Base-by-base conservation (phyloP, 495 filamentous ascomycete species). In the Neurospora africana region DNA sequence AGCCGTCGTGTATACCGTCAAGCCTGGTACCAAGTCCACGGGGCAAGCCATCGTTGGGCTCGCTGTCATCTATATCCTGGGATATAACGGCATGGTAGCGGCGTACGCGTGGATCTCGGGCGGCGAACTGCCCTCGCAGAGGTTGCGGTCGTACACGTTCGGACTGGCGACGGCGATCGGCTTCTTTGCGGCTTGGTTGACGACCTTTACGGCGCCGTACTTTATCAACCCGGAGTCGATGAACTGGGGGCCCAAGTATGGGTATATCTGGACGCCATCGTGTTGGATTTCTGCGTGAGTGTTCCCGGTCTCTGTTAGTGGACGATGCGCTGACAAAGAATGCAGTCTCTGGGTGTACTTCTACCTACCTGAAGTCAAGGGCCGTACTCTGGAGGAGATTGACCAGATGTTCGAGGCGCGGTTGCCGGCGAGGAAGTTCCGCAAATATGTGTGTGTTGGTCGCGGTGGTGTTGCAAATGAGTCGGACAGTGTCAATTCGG, bases 201-300 rank as follows among this genome's bases (percentile, higher is more conserved):
- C 84, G 3, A 87, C 86, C 3, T 89, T 89, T 69, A 88, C 87
- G 0, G 85, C 86, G 8, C 84, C 88, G 23, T 89, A 90, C 73
- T 89, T 90, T 73, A 89, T 90, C 76, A 89, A 89, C 70, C 87
- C 88, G 0, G 78, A 78, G 39, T 77, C 83, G 13, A 72, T 89
- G 17, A 83, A 85, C 71, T 90, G 86, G 87, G 87, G 87, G 3
- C 85, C 85, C 9, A 87, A 83, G 73, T 86, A 86, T 53, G 85
- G 86, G 6, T 89, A 87, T 76, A 89, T 88, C 69, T 85, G 83
- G 83, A 78, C 82, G 3, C 84, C 83, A 6, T 77, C 77, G 6
- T 84, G 79, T 8, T 33, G 53, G 5, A 69, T 71, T 41, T 72
- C 74, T 6, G 72, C 78, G 5, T 87, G 84, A 79, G 78, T 87